phyloP scores from a whole-genome alignment of 345 rosid species.

The Limnanthes douglasii region DNA sequence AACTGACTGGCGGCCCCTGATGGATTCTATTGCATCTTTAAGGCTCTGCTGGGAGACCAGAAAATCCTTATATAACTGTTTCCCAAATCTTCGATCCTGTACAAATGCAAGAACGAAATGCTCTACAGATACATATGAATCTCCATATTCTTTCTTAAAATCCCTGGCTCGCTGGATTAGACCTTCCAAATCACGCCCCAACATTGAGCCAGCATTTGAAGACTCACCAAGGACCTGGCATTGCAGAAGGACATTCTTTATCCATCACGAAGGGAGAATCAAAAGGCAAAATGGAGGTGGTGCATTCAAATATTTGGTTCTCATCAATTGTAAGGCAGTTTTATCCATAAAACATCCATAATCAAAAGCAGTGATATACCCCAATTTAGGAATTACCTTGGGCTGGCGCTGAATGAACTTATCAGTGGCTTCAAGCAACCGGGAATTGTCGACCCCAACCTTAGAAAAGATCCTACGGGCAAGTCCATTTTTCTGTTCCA shows the following conservation, averaged over 20 bases:
- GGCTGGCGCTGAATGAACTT: conserved; percentile 88
- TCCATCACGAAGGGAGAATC: not conserved
- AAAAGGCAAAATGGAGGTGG: not conserved
- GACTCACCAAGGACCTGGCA: conserved; percentile 80
- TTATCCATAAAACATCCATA: too few relatives aligned
- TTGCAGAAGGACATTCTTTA: not conserved
- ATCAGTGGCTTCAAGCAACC: conserved; percentile 83
- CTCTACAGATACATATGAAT: conserved; percentile 89
- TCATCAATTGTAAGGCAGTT: too few relatives aligned
- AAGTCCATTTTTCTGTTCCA: conserved; percentile 99
- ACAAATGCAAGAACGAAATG: conserved; percentile 84
- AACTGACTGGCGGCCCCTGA: conserved; percentile 94
- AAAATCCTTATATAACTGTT: conserved; percentile 75
- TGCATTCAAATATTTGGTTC: too few relatives aligned
- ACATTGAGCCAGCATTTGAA: conserved; percentile 85
- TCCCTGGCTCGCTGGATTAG: conserved; percentile 70
- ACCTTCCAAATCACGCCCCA: conserved; percentile 90
- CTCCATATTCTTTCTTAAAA: conserved; percentile 77
- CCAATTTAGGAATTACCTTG: conserved; percentile 41
- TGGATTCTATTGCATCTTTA: conserved; percentile 76
- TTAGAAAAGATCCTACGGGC: conserved; percentile 85
- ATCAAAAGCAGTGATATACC: not conserved
- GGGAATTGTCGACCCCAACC: conserved; percentile 75
- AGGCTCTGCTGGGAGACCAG: conserved; percentile 44
- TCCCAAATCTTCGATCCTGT: conserved; percentile 83